phyloP scores from a whole-genome alignment of 345 rosid genomes.

The Brassica carinata region DNA sequence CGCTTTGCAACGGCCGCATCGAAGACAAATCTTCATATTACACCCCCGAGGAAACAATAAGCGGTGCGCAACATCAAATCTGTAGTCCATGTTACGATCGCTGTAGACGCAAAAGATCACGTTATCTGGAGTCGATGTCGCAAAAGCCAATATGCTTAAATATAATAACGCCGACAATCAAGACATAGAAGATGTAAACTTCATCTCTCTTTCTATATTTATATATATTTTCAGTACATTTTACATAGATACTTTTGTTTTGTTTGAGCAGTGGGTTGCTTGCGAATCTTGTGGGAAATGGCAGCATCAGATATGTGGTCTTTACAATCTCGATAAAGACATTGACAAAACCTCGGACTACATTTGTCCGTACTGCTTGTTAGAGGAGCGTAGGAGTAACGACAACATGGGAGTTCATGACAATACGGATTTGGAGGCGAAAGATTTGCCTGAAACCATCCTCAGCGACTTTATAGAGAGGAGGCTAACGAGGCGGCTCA shows the following conservation, averaged over 20 bases:
- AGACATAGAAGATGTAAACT: constrained; percentile 45
- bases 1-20: constrained; percentile 44
- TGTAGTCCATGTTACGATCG: constrained; percentile 46
- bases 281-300: constrained; percentile 55
- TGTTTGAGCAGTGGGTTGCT: constrained; percentile 54
- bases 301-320: constrained; percentile 75
- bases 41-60: constrained; percentile 40
- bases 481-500: constrained; percentile 48
- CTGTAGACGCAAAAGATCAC: constrained; percentile 19
- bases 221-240: neutral
- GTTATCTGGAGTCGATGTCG: constrained; percentile 40
- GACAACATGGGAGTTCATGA: constrained; percentile 20
- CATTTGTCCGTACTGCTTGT: constrained; percentile 55
- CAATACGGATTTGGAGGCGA: constrained; percentile 42
- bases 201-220: neutral
- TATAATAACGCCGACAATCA: constrained; percentile 43
- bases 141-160: constrained; percentile 41
- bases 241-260: neutral
- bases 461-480: constrained; percentile 60
- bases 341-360: constrained; percentile 43
- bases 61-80: constrained; percentile 39
- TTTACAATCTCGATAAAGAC: constrained; percentile 51
- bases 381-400: constrained; percentile 44
- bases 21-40: constrained; percentile 40
- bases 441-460: constrained; percentile 56